Evolutionary conservation across 805 yeast genomes (phyloP).

Genomic region (Lachancea sp.): DNA sequence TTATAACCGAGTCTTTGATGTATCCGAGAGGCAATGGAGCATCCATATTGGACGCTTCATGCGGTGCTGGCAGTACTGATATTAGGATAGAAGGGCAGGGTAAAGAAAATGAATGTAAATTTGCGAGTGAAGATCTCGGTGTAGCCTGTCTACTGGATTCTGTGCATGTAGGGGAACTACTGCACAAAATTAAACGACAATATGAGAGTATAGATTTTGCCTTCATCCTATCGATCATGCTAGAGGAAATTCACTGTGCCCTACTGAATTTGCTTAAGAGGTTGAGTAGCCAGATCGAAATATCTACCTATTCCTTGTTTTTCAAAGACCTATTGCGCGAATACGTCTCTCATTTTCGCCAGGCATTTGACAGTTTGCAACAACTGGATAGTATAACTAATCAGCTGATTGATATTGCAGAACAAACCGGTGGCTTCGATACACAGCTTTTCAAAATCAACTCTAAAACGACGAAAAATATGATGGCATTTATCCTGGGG

Average conservation of each 20-base stretch:
- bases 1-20: constrained; percentile 25
- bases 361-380: constrained; percentile 19
- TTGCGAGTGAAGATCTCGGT: constrained; percentile 17
- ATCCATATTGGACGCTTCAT: not conserved
- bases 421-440: constrained; percentile 13
- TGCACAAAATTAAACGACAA: constrained; percentile 6
- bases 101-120: not conserved
- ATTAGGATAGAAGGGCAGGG: not conserved
- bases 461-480: constrained; percentile 11
- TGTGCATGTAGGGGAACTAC: constrained; percentile 17
- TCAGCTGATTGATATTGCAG: constrained; percentile 12
- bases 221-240: constrained; percentile 7
- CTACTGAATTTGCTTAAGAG: constrained; percentile 17
- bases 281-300: constrained; percentile 19
- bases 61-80: not conserved
- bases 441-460: constrained; percentile 15
- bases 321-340: constrained; percentile 17
- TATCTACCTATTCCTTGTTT: constrained; percentile 12
- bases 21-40: constrained; percentile 18
- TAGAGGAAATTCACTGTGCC: constrained; percentile 15
- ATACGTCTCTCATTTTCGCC: constrained; percentile 19
- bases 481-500: constrained; percentile 14
- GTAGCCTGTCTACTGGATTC: constrained; percentile 23
- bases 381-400: constrained; percentile 13
- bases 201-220: constrained; percentile 4